Base-by-base conservation (phyloP, 2,329 filamentous ascomycete species). In the Colletotrichum shisoi region DNA sequence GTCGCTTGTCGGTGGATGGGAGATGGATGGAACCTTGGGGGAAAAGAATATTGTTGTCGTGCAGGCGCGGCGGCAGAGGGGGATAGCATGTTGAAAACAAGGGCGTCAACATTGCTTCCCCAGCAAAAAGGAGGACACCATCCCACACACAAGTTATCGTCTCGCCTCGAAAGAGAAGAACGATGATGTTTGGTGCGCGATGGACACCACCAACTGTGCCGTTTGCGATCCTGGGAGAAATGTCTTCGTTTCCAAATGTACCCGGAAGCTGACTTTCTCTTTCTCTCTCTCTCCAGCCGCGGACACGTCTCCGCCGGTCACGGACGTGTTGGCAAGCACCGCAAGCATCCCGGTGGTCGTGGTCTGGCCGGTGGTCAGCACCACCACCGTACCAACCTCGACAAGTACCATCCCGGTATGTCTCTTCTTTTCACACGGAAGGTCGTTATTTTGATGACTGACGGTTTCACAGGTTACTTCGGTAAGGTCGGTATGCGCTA, bases 391-490 rank as follows among this genome's bases (percentile, higher is more conserved):
- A 96, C 92, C 79, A 96, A 96, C 86, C 73, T 83, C 70, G 82
- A 83, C 75, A 94, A 95, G 84, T 96, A 92, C 88, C 91, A 93
- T 80, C 69, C 69, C 51, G 69, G 69, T 70, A 65, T 62, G 66
- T 57, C 4, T 9, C 27, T 0, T 2, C 1, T 1, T 13, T 7
- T 21, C 2, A 17, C 27, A 3, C 13, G 1, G 7, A 6, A 2
- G 19, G 7, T n/a, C 1, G 6, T n/a, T 4, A 21, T 4, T 4
- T 9, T 11, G 15, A 4, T 19, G n/a, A 78, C 94, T 77, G 88
- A 94, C 85, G 93, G 94, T 90, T 92, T 96, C 81, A 93, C 94
- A 71, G 95, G 95, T 93, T 98, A 98, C 92, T 98, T 97, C 84
- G 93, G 93, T 85, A 97, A 97, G 87, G 92, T 94, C 76, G 91